Percentiles rank a stretch among this genome's conserved stretches.
Conservation (phyloP, 2,329 filamentous ascomycete species). For the Aspergillus eucalypticola region DNA sequence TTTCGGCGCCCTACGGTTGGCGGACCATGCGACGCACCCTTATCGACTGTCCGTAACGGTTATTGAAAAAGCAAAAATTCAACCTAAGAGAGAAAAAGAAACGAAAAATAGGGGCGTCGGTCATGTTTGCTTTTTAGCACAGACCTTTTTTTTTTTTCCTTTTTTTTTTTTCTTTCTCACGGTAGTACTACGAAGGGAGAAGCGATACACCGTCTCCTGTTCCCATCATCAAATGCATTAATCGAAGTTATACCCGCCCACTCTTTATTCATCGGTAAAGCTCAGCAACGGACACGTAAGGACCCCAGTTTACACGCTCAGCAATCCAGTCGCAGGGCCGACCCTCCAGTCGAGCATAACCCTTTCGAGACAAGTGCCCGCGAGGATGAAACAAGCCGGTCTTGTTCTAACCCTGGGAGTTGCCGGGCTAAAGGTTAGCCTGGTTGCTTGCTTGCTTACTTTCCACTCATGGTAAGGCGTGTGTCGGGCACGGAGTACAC, state of each 20-base stretch:
- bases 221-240: neutral
- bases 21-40: neutral
- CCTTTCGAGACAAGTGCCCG: neutral
- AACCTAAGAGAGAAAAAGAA: too few species aligned
- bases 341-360: neutral
- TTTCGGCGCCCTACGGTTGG: neutral
- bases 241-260: neutral
- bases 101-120: neutral
- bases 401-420: neutral
- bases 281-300: neutral
- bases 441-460: neutral
- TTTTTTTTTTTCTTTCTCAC: neutral
- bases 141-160: neutral
- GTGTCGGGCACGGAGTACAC: neutral
- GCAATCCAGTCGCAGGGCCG: neutral
- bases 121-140: neutral
- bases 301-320: neutral
- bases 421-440: neutral
- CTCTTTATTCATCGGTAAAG: neutral
- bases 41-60: neutral
- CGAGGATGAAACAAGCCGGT: neutral
- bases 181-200: neutral
- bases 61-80: neutral
- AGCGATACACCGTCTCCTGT: neutral
- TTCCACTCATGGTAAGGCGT: neutral